These are phyloP conservation scores for Serendipita indica DNA, from an alignment of 768 basidiomycete species.

Conservation along the genomic window DNA sequence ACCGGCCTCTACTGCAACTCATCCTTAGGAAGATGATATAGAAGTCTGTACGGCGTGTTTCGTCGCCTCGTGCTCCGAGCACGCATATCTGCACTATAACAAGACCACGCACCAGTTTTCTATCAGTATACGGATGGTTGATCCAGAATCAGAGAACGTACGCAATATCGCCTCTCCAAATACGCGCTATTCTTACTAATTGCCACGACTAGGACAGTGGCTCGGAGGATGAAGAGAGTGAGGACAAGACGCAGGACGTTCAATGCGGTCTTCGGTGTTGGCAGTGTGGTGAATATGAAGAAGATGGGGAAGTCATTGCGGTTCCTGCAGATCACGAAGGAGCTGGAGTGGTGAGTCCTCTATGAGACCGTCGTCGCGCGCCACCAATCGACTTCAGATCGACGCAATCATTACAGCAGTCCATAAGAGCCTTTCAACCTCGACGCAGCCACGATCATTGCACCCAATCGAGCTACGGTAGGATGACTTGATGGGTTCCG, in stretches of 20 bases:
- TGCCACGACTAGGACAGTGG: not conserved
- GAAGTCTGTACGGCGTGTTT: not conserved
- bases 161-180: not conserved
- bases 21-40: not conserved
- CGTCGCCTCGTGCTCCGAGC: not conserved
- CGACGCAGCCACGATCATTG: not conserved
- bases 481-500: not conserved
- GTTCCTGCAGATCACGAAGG: not conserved
- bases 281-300: not conserved
- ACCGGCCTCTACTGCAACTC: not conserved
- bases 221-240: not conserved
- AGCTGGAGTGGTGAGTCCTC: not conserved
- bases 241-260: not conserved
- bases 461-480: not conserved
- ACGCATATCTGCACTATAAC: constrained; percentile 1
- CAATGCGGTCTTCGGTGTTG: not conserved
- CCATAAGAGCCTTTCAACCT: not conserved
- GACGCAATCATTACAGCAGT: not conserved
- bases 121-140: not conserved
- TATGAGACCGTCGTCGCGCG: not conserved
- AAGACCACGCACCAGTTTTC: not conserved
- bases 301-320: not conserved
- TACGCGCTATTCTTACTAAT: not conserved
- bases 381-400: not conserved
- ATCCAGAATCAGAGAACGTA: not conserved